A percentile compares a stretch with the other conserved stretches of the same genome.
Conservation (phyloP, 169 alveolate genomes). For the Cryptosporidium sp. region DNA sequence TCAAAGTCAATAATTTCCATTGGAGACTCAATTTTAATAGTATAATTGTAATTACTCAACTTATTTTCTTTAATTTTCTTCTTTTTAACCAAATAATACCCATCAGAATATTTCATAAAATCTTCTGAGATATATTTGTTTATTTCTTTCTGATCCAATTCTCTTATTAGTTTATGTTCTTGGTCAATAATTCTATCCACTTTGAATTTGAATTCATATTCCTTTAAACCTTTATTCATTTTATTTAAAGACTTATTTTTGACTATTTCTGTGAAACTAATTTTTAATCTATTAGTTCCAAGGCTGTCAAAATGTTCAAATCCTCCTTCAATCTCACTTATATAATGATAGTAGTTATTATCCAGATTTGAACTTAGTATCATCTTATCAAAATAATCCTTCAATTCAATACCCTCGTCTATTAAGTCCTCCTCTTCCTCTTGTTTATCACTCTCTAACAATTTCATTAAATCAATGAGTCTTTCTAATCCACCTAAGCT, state of each 20-base stretch:
- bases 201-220: background rate
- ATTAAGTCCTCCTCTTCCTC: constrained; percentile 48
- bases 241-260: background rate
- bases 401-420: constrained; percentile 20
- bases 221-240: background rate
- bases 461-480: constrained; percentile 18
- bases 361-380: constrained; percentile 42
- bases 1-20: constrained; percentile 19
- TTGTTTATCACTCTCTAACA: background rate
- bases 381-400: constrained; percentile 10
- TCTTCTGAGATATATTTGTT: background rate
- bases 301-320: background rate
- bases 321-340: constrained; percentile 8
- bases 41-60: background rate
- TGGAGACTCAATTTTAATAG: constrained; percentile 54
- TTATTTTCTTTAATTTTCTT: background rate
- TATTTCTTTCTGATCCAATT: background rate
- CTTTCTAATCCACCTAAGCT: constrained; percentile 38
- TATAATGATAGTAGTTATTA: constrained; percentile 20
- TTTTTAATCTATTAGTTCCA: background rate
- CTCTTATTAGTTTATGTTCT: background rate
- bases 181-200: background rate
- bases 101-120: background rate
- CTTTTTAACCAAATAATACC: constrained; percentile 18
- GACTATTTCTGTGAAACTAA: background rate